Conservation (phyloP, 179 eudicot species). For the Dionaea muscipula region DNA sequence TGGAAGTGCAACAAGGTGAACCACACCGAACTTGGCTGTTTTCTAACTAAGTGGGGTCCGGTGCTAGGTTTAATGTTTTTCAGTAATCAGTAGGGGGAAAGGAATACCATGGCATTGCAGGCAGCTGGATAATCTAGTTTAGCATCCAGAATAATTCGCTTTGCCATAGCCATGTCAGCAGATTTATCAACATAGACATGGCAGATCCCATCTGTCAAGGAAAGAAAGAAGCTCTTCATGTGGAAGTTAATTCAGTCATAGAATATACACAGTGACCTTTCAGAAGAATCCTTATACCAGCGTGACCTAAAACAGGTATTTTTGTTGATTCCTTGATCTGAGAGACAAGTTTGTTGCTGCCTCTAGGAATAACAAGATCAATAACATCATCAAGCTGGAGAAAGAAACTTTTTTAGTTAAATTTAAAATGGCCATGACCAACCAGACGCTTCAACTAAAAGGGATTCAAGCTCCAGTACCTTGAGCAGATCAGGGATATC, state of each 20-base stretch:
- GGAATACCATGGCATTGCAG: constrained; percentile 82
- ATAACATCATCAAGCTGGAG: constrained; percentile 91
- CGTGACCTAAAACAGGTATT: constrained; percentile 96
- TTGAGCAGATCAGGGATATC: constrained; percentile 85
- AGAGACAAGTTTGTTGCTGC: constrained; percentile 90
- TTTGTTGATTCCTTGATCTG: constrained; percentile 77
- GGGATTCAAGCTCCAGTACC: constrained; percentile 21
- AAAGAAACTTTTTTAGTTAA: constrained; percentile 1
- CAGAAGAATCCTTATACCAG: constrained; percentile 34
- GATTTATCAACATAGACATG: constrained; percentile 86
- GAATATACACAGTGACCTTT: neutral
- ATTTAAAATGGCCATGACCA: neutral
- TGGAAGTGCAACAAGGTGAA: no score
- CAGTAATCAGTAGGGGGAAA: no score
- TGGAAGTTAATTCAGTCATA: constrained; percentile 6
- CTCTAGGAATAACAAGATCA: constrained; percentile 97
- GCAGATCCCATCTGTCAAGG: constrained; percentile 68
- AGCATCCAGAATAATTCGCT: constrained; percentile 58
- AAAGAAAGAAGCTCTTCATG: constrained; percentile 11
- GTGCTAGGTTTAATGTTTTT: no score
- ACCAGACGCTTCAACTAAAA: neutral
- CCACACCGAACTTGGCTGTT: neutral
- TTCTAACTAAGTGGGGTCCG: neutral
- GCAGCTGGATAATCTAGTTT: constrained; percentile 86
- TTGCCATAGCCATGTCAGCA: constrained; percentile 70